Conservation (phyloP, 192 early-diverging fungal genomes). For the Coemansia sp. region DNA sequence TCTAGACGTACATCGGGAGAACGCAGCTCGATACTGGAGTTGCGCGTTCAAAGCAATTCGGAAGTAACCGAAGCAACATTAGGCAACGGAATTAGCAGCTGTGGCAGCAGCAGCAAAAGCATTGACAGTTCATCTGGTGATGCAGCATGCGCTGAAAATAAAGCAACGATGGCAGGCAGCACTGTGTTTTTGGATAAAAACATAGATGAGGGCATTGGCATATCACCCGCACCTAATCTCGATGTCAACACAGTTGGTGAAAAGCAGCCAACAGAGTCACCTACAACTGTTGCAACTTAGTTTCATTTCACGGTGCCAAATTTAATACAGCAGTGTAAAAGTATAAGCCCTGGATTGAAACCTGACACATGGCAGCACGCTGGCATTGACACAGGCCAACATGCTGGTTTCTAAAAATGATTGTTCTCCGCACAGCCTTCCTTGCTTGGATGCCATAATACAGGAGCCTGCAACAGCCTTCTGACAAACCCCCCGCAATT, state of each 20-base stretch:
- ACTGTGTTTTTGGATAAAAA: neutral
- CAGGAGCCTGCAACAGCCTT: neutral
- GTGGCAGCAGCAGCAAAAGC: neutral
- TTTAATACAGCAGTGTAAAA: neutral
- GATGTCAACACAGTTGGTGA: neutral
- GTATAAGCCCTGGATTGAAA: neutral
- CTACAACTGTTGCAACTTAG: neutral
- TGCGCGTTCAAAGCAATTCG: neutral
- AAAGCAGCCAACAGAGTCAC: neutral
- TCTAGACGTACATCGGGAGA: constrained; percentile 7
- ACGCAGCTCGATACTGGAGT: neutral
- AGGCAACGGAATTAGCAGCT: neutral
- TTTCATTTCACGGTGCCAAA: neutral
- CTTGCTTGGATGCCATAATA: neutral
- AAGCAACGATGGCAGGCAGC: neutral
- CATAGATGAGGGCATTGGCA: neutral
- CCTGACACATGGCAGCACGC: neutral
- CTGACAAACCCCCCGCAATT: neutral
- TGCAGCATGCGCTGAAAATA: neutral
- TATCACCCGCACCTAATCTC: neutral
- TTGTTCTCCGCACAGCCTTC: neutral
- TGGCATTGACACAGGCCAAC: neutral
- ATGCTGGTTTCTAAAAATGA: neutral
- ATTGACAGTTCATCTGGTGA: neutral
- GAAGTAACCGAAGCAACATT: neutral